phyloP scores from a whole-genome alignment of 2,329 filamentous ascomycete genomes.

The Cladosporium sp. region DNA sequence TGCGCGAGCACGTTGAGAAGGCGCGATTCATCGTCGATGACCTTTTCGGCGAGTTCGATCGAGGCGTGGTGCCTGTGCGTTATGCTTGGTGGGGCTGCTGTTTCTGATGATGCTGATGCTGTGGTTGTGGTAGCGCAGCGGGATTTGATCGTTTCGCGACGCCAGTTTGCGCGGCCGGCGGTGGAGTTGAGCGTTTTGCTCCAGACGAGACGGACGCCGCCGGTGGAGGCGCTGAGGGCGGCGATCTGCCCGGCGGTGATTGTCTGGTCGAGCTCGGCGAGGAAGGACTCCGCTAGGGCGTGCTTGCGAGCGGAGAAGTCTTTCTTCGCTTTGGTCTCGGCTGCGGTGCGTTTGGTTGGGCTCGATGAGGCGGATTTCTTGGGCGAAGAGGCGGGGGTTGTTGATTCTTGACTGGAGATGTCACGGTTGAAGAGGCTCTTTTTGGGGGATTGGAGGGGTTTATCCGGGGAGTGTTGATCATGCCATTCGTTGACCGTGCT shows the following conservation, averaged over 20 bases:
- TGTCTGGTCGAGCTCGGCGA: slow-evolving; percentile 62
- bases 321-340: slow-evolving; percentile 46
- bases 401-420: slow-evolving; percentile 13
- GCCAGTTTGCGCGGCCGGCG: slow-evolving; percentile 58
- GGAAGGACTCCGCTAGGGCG: slow-evolving; percentile 58
- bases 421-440: slow-evolving; percentile 29
- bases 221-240: slow-evolving; percentile 57
- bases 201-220: slow-evolving; percentile 70
- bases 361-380: slow-evolving; percentile 33
- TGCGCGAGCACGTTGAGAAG: slow-evolving; percentile 91
- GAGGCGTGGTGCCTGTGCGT: slow-evolving; percentile 53
- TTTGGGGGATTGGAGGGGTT: slow-evolving; percentile 38
- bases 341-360: slow-evolving; percentile 28
- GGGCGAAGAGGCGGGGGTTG: slow-evolving; percentile 33
- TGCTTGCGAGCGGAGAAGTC: slow-evolving; percentile 61
- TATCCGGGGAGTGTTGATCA: slow-evolving; percentile 55
- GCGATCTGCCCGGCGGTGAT: slow-evolving; percentile 60
- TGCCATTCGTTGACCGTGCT: slow-evolving; percentile 61
- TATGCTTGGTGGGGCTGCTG: slow-evolving; percentile 15
- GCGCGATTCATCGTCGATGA: slow-evolving; percentile 72
- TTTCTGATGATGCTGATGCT: background rate
- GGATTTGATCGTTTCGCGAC: slow-evolving; percentile 39
- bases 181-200: slow-evolving; percentile 75
- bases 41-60: slow-evolving; percentile 85
- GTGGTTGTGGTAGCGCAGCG: slow-evolving; percentile 17